Evolutionary conservation across 306 rosid species (phyloP).

Genomic region (Casuarina cunninghamiana): DNA sequence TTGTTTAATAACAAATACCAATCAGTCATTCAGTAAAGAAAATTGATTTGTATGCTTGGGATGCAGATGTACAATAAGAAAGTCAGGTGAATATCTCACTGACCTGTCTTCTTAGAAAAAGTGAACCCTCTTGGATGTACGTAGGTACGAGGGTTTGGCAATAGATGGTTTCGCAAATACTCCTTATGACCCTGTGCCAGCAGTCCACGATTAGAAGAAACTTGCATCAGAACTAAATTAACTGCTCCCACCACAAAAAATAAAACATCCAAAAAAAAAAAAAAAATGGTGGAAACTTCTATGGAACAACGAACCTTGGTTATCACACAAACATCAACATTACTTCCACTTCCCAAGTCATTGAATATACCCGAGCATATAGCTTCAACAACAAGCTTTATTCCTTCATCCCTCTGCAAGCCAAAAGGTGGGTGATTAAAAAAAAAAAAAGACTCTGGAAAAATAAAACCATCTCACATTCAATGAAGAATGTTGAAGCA

Average conservation of each 20-base stretch:
- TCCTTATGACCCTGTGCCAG: slow-evolving; percentile 80
- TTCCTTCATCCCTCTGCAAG: slow-evolving; percentile 80
- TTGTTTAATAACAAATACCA: not conserved
- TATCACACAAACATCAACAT: slow-evolving; percentile 89
- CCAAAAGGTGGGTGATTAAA: not conserved
- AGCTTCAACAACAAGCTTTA: slow-evolving; percentile 73
- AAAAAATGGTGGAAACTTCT: slow-evolving; percentile 13
- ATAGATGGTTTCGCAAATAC: slow-evolving; percentile 79
- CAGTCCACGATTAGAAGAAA: slow-evolving; percentile 13
- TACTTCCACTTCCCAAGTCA: slow-evolving; percentile 98
- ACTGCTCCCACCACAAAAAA: not conserved
- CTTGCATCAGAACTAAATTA: slow-evolving; percentile 9
- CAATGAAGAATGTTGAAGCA: not conserved
- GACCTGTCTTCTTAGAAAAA: slow-evolving; percentile 83
- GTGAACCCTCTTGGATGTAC: slow-evolving; percentile 63
- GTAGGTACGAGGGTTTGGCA: slow-evolving; percentile 86
- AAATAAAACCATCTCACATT: not conserved
- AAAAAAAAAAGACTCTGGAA: slow-evolving; percentile 5
- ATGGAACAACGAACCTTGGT: slow-evolving; percentile 69
- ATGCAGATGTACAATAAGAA: slow-evolving; percentile 5
- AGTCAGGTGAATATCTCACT: slow-evolving; percentile 16
- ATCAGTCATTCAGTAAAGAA: not conserved
- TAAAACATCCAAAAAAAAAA: not conserved
- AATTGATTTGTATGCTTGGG: not conserved
- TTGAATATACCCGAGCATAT: slow-evolving; percentile 92